These are phyloP conservation scores for Basipetospora chlamydospora DNA, from an alignment of 2,329 filamentous ascomycete genomes.

Conservation along the genomic window DNA sequence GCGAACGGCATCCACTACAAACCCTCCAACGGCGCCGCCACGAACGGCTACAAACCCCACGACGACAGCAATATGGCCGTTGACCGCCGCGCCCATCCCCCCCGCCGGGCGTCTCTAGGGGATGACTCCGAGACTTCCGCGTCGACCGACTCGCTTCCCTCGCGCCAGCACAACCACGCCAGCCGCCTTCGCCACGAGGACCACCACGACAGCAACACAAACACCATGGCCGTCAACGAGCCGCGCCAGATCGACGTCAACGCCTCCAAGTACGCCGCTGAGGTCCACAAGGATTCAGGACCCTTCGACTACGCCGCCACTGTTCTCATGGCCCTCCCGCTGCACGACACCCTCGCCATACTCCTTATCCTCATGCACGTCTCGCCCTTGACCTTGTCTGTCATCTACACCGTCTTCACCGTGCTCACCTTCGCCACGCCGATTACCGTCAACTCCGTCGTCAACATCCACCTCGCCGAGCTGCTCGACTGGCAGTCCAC, in stretches of 20 bases:
- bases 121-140: slow-evolving; percentile 36
- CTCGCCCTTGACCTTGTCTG: slow-evolving; percentile 71
- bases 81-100: slow-evolving; percentile 6
- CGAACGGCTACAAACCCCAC: slow-evolving; percentile 14
- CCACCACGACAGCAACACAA: slow-evolving; percentile 16
- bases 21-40: slow-evolving; percentile 9
- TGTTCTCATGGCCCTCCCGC: slow-evolving; percentile 76
- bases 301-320: slow-evolving; percentile 68
- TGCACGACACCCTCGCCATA: slow-evolving; percentile 91
- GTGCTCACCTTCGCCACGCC: slow-evolving; percentile 85
- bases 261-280: slow-evolving; percentile 48
- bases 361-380: slow-evolving; percentile 91
- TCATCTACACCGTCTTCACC: slow-evolving; percentile 86
- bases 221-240: slow-evolving; percentile 23
- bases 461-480: slow-evolving; percentile 74
- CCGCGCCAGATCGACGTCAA: slow-evolving; percentile 54
- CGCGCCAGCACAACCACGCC: slow-evolving; percentile 20
- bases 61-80: slow-evolving; percentile 7
- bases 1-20: slow-evolving; percentile 20
- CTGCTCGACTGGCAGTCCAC: slow-evolving; percentile 80
- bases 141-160: slow-evolving; percentile 35
- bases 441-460: slow-evolving; percentile 59
- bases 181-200: slow-evolving; percentile 19
- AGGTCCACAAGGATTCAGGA: slow-evolving; percentile 56
- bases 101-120: slow-evolving; percentile 27